phyloP scores from a whole-genome alignment of 441 rosid species.

The Populus hybrid region DNA sequence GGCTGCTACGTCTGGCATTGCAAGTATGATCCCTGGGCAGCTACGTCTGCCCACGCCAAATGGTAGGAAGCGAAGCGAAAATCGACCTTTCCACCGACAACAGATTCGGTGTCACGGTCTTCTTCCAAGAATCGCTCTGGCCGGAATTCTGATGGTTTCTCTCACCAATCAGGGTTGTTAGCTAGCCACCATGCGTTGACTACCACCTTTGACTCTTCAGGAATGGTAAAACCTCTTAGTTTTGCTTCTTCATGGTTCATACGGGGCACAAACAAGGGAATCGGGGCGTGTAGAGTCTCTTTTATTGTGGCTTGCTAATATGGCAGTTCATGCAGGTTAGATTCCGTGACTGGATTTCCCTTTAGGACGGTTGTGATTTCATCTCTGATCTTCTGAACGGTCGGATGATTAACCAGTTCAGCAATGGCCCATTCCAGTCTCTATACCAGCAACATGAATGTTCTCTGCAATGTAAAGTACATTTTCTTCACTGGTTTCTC shows the following conservation, averaged over 20 bases:
- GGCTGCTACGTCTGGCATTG: slow-evolving; percentile 31
- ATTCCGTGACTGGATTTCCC: slow-evolving; percentile 35
- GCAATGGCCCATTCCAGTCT: slow-evolving; percentile 66
- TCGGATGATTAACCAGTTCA: slow-evolving; percentile 52
- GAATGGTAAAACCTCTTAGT: slow-evolving; percentile 47
- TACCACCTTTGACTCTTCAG: slow-evolving; percentile 52
- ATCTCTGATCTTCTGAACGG: slow-evolving; percentile 39
- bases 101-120: slow-evolving; percentile 36
- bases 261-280: slow-evolving; percentile 56
- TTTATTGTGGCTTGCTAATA: slow-evolving; percentile 50
- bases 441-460: slow-evolving; percentile 68
- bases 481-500: slow-evolving; percentile 54
- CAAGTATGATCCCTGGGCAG: slow-evolving; percentile 57
- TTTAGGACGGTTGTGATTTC: slow-evolving; percentile 38
- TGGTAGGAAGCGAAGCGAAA: slow-evolving; percentile 48
- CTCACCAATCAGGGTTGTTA: slow-evolving; percentile 53
- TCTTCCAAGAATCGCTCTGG: slow-evolving; percentile 56
- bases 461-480: slow-evolving; percentile 61
- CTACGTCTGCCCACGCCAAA: slow-evolving; percentile 58
- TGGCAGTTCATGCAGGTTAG: slow-evolving; percentile 37
- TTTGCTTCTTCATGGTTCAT: slow-evolving; percentile 60
- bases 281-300: slow-evolving; percentile 56
- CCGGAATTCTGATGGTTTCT: slow-evolving; percentile 41
- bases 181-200: slow-evolving; percentile 68
- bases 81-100: slow-evolving; percentile 49